Base-by-base conservation (phyloP, 2,329 filamentous ascomycete species). In the Parastagonospora avenae region DNA sequence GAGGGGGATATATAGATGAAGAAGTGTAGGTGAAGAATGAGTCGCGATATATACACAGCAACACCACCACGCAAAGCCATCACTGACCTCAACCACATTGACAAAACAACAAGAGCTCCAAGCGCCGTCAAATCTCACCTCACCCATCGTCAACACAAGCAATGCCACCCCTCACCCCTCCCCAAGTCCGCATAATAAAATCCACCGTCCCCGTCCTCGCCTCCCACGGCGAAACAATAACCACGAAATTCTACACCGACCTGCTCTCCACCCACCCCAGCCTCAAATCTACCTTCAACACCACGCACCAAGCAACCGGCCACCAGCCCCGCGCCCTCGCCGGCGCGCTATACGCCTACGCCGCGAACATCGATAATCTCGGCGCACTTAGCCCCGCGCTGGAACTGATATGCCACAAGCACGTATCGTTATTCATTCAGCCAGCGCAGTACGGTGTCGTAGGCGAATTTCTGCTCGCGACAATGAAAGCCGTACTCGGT, bases 401-500 rank as follows among this genome's bases (percentile, higher is more conserved):
- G 11, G 86, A 90, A 71, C 82, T 86, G 63, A 91, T 93, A 58
- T 88, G 86, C 70, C 84, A 91, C 70, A 91, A 91, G 73, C 89
- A 92, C 70, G 88, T 83, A 52, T 88, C 85, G 1, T 79, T 92
- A 1, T 84, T 84, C 62, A 85, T 92, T 66, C 78, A 77, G 48
- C 82, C 88, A 0, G 85, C 88, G 33, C 85, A 91, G 55, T 92
- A 91, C 71, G 78, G 80, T 30, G 82, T 90, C 37, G 87, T 92
- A 2, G 88, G 85, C 48, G 83, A 84, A 63, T 85, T 88, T 65
- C 79, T 92, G 10, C 78, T 92, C 37, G 79, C 80, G 24, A 85
- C 88, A 1, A 89, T 92, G 74, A 80, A 78, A 19, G 78, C 84
- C 37, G 83, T 91, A 0, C 81, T 92, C 1, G 88, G 88, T 4